A percentile compares a stretch with the other conserved stretches of the same genome.
Conservation (phyloP, 2,329 filamentous ascomycete genomes). For the Botrytis porri region DNA sequence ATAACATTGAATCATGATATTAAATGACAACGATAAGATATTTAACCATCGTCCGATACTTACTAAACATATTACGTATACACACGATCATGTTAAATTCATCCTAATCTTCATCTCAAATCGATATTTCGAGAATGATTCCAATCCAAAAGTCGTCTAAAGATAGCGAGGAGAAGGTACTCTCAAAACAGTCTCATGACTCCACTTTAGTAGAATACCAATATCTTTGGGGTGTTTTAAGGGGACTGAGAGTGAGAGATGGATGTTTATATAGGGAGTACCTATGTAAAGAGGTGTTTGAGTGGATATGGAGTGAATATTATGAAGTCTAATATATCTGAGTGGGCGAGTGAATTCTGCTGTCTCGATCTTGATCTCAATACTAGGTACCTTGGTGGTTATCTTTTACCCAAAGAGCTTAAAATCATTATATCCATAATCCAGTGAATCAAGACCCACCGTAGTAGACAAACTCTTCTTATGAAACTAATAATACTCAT, state of each 20-base stretch:
- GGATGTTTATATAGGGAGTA: too few species aligned
- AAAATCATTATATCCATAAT: accelerated
- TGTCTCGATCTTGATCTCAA: not conserved
- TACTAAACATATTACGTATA: accelerated
- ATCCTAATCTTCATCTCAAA: not conserved
- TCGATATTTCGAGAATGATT: not conserved
- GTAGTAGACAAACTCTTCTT: not conserved
- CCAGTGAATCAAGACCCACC: not conserved
- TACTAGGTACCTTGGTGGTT: not conserved
- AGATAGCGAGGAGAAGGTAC: not conserved
- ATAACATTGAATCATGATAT: too few species aligned
- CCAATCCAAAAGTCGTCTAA: not conserved
- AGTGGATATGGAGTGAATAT: not conserved
- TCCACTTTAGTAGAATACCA: not conserved
- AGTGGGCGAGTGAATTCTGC: not conserved
- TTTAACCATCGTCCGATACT: accelerated
- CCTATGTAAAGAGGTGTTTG: not conserved
- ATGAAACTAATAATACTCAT: not conserved
- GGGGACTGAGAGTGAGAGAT: not conserved
- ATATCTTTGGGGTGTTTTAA: not conserved
- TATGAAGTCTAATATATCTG: not conserved
- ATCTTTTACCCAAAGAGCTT: not conserved
- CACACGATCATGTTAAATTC: too few species aligned
- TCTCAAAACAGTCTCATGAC: not conserved
- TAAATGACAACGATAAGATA: not conserved